phyloP scores from a whole-genome alignment of 345 rosid species.

The Xanthoceras sorbifolium region DNA sequence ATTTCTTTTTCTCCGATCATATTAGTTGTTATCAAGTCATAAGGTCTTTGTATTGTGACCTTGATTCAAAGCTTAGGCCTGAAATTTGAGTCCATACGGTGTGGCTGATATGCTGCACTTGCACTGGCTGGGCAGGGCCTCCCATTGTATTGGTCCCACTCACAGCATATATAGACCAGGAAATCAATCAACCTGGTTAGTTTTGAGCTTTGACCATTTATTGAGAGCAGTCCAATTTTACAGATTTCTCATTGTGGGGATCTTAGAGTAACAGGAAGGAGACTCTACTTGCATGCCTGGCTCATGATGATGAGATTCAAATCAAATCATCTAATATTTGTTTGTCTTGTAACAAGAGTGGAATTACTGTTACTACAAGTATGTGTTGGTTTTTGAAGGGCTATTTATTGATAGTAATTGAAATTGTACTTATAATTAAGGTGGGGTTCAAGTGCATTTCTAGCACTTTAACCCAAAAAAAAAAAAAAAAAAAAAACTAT shows the following conservation, averaged over 20 bases:
- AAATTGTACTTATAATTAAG: conserved; percentile 20
- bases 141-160: conserved; percentile 11
- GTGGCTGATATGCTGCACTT: conserved; percentile 19
- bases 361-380: neutral
- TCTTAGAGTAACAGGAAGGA: conserved; percentile 25
- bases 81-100: conserved; percentile 28
- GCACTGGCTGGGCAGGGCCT: conserved; percentile 23
- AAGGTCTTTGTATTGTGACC: conserved; percentile 24
- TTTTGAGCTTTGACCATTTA: conserved; percentile 26
- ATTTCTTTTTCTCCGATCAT: conserved; percentile 19
- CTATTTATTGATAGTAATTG: neutral
- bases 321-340: conserved; percentile 27
- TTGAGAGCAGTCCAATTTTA: conserved; percentile 15
- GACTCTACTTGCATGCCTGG: conserved; percentile 1
- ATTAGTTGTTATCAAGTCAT: conserved; percentile 34
- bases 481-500: no score
- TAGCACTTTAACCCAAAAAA: neutral
- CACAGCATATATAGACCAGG: conserved; percentile 20
- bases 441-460: conserved; percentile 23
- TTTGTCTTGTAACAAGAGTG: neutral
- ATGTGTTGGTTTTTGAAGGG: neutral
- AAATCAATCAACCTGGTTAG: conserved; percentile 18
- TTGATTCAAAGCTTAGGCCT: conserved; percentile 19
- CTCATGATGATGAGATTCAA: conserved; percentile 27
- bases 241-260: conserved; percentile 16